A percentile compares a stretch with the other conserved stretches of the same genome.
These are phyloP conservation scores for Pleurotus citrinopileatus DNA, from an alignment of 768 basidiomycete species.

Conservation along the genomic window DNA sequence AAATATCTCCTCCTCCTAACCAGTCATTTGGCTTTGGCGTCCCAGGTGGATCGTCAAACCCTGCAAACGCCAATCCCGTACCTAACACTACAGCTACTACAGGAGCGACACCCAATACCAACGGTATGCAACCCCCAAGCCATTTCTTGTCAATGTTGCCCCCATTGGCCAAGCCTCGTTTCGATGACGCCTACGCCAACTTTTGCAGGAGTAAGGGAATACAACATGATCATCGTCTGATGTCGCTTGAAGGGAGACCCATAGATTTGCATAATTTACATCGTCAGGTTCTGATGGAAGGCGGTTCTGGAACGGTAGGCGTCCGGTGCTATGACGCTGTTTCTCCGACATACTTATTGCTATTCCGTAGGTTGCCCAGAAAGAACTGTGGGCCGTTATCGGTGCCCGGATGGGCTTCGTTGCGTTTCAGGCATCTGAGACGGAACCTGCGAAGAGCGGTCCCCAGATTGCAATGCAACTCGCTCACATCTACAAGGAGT, in stretches of 20 bases:
- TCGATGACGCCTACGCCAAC: constrained; percentile 48
- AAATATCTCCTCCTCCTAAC: constrained; percentile 29
- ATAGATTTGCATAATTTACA: constrained; percentile 66
- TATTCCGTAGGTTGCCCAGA: constrained; percentile 46
- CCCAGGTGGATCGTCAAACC: constrained; percentile 1
- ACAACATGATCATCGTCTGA: constrained; percentile 34
- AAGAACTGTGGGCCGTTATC: constrained; percentile 63
- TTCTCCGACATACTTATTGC: constrained; percentile 8
- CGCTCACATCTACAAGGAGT: constrained; percentile 57
- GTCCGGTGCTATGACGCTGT: not conserved
- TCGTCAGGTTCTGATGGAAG: constrained; percentile 53
- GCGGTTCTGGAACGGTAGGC: constrained; percentile 48
- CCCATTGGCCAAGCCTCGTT: constrained; percentile 48
- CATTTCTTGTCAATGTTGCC: constrained; percentile 22
- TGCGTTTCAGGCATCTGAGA: constrained; percentile 58
- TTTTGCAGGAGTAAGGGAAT: constrained; percentile 43
- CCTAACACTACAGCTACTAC: not conserved
- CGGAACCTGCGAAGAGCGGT: constrained; percentile 59
- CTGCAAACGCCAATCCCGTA: constrained; percentile 7
- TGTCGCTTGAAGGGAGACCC: constrained; percentile 48
- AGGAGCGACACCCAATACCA: constrained; percentile 22
- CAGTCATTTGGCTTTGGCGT: constrained; percentile 14
- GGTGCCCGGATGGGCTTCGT: constrained; percentile 67
- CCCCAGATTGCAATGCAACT: constrained; percentile 62
- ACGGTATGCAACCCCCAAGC: constrained; percentile 13